Base-by-base conservation (phyloP, 768 basidiomycete species). In the Leccinum boreale region DNA sequence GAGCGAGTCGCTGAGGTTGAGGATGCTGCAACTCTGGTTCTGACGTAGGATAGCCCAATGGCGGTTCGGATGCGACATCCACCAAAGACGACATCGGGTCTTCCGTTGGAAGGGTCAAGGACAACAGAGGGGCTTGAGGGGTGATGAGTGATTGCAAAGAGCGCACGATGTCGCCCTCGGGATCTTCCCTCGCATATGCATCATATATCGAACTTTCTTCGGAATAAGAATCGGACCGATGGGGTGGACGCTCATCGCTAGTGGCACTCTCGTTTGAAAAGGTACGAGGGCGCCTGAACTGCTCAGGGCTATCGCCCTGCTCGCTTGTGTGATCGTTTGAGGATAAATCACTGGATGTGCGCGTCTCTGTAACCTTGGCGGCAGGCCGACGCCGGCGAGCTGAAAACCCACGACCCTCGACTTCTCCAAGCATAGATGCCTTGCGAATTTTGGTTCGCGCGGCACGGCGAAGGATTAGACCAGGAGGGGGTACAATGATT, bases 381-480 rank as follows among this genome's bases (percentile, higher is more conserved):
- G 70, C 54, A 17, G 74, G 66, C 33, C 73, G 62, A 50, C 67
- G 65, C 49, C 71, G 63, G 31, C 62, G 69, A 31, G 58, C 73
- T 36, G 83, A 73, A 73, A 95, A 95, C 11, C 93, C 87, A 79
- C 92, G 92, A 2, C 90, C 90, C 33, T 83, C 85, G 11, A 89
- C 90, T 72, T 90, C 92, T 23, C 85, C 90, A 14, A 83, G 79
- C 6, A 88, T 71, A 5, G 84, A 82, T 14, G 86, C 79, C 75
- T 98, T 99, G 35, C 96, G 88, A 64, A 98, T 97, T 77, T 94
- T 94, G 1, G 97, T 99, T 14, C 96, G 85, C 4, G 94, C 94
- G 10, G 94, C 85, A 36, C 97, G 89, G 21, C 94, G 89, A 12
- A 99, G 80, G 64, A 94, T 93, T 71, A 87, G 90, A 7, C 91